Conservation (phyloP, 257 asterid genomes). For the Voacanga thouarsii region DNA sequence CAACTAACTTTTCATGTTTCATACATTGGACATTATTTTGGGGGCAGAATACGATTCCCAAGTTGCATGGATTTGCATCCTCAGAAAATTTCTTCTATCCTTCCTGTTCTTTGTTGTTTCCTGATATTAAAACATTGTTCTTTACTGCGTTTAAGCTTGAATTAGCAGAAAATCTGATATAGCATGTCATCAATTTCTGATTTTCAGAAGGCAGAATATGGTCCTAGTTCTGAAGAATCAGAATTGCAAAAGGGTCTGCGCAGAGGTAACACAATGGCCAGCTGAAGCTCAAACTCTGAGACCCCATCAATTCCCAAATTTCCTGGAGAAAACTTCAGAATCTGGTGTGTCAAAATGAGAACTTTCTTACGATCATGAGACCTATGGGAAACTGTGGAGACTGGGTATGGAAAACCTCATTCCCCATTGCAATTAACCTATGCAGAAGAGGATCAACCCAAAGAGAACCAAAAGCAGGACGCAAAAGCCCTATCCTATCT, state of each 20-base stretch:
- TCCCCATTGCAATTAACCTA: not conserved
- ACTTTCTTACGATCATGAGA: conserved; percentile 3
- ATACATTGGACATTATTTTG: no score
- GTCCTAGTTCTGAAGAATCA: not conserved
- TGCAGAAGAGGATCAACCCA: not conserved
- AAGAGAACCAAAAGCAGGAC: not conserved
- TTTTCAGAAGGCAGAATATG: not conserved
- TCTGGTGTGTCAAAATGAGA: conserved; percentile 11
- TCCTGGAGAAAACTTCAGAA: conserved; percentile 10
- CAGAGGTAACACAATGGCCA: not conserved
- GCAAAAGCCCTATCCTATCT: conserved; percentile 10
- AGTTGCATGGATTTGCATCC: no score
- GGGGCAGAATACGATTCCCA: no score
- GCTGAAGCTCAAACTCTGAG: not conserved
- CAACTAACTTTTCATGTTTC: no score
- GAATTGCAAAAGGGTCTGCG: not conserved
- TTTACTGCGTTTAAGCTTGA: no score
- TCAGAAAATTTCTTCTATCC: no score
- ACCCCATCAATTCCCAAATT: conserved; percentile 1
- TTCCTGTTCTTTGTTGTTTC: no score
- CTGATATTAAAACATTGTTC: no score
- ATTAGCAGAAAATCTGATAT: no score
- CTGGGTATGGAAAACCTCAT: not conserved
- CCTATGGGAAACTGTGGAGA: conserved; percentile 10
- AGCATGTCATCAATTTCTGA: not conserved